A percentile compares a stretch with the other conserved stretches of the same genome.
These are phyloP conservation scores for Sporothrix phasma DNA, from an alignment of 2,329 filamentous ascomycete species.

Conservation along the genomic window DNA sequence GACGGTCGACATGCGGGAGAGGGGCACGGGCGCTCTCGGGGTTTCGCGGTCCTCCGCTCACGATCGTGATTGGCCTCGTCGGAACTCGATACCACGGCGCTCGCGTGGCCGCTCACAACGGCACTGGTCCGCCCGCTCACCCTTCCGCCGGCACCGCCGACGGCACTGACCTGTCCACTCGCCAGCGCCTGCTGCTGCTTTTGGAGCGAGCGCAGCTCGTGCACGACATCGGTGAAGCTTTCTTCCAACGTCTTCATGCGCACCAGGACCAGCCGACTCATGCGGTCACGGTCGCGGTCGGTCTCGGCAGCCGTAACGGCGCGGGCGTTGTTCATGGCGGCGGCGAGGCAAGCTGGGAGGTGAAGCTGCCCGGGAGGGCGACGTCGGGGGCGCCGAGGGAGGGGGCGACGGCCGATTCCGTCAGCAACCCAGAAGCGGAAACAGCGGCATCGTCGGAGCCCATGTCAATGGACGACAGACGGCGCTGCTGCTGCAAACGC, in stretches of 20 bases:
- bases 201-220: conserved; percentile 61
- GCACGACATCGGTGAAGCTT: conserved; percentile 77
- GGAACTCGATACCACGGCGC: conserved; percentile 36
- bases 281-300: conserved; percentile 51
- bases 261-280: conserved; percentile 73
- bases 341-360: conserved; percentile 71
- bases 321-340: conserved; percentile 38
- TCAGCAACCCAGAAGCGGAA: conserved; percentile 39
- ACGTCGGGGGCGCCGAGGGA: conserved; percentile 26
- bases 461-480: conserved; percentile 57
- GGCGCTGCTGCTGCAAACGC: conserved; percentile 32
- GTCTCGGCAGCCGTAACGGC: conserved; percentile 25
- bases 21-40: conserved; percentile 18
- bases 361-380: conserved; percentile 62
- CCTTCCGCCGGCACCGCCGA: conserved; percentile 35
- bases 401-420: conserved; percentile 44
- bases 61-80: conserved; percentile 30
- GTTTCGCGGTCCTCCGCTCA: no score
- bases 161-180: conserved; percentile 24
- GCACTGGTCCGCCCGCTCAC: conserved; percentile 31
- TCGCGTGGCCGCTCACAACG: conserved; percentile 23
- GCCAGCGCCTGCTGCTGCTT: conserved; percentile 22
- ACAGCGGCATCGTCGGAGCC: conserved; percentile 38
- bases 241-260: conserved; percentile 91
- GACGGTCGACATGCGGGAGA: not conserved